Conservation (phyloP, 2,329 filamentous ascomycete genomes). For the Shiraia bambusicola region DNA sequence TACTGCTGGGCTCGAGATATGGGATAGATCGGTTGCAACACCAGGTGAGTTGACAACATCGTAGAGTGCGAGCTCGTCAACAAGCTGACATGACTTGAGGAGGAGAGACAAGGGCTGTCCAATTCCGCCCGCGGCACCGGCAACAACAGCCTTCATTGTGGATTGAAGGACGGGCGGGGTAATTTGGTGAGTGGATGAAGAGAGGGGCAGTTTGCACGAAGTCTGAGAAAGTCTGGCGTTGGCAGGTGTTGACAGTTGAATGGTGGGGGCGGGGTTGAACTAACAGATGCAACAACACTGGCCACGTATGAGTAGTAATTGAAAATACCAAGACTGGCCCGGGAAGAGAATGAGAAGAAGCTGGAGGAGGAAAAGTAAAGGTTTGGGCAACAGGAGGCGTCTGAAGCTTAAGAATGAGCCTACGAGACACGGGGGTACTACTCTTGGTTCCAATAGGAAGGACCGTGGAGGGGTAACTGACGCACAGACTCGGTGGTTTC, state of each 20-base stretch:
- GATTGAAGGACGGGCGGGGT: conserved; percentile 16
- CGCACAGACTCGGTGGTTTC: conserved; percentile 30
- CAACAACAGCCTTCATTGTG: conserved; percentile 61
- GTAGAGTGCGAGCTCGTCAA: conserved; percentile 93
- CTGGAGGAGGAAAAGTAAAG: conserved; percentile 11
- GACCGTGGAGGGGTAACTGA: conserved; percentile 25
- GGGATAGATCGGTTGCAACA: conserved; percentile 92
- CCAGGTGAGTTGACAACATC: conserved; percentile 99
- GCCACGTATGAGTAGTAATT: conserved; percentile 7
- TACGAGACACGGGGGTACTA: conserved; percentile 28
- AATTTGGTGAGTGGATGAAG: conserved; percentile 17
- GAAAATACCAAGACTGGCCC: conserved; percentile 15
- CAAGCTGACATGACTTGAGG: conserved; percentile 82
- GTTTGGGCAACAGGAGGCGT: conserved; percentile 16
- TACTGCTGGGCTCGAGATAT: conserved; percentile 89
- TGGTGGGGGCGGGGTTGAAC: too few species aligned
- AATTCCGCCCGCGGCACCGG: conserved; percentile 97
- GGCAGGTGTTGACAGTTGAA: too few species aligned
- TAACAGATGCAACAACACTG: too few species aligned
- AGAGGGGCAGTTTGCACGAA: conserved; percentile 10
- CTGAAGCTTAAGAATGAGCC: conserved; percentile 27
- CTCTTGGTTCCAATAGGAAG: conserved; percentile 30
- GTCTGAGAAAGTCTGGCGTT: conserved; percentile 1
- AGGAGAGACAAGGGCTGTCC: conserved; percentile 98
- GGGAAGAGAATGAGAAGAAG: conserved; percentile 7